These are phyloP conservation scores for Penicillium soppii DNA, from an alignment of 495 filamentous ascomycete species.

Conservation along the genomic window DNA sequence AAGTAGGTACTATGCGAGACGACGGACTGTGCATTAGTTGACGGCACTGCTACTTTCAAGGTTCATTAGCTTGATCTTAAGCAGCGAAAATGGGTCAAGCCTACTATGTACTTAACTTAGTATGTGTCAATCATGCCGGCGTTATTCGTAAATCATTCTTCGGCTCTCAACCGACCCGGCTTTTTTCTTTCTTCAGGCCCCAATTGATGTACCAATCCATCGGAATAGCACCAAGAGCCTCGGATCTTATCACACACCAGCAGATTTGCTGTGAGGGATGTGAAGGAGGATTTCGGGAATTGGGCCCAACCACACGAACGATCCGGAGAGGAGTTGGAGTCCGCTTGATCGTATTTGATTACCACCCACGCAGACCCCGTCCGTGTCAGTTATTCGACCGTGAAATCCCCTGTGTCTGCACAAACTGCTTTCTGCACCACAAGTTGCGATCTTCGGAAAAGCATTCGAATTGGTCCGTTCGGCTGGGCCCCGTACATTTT, in stretches of 20 bases:
- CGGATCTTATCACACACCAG: not conserved
- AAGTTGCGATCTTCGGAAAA: constrained; percentile 3
- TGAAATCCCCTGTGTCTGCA: not conserved
- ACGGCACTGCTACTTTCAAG: constrained; percentile 21
- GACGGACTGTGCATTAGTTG: constrained; percentile 20
- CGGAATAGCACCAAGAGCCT: not conserved
- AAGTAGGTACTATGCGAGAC: constrained; percentile 24
- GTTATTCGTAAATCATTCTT: constrained; percentile 20
- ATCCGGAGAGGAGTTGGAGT: constrained; percentile 10
- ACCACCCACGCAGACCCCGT: constrained; percentile 2
- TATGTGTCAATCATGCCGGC: constrained; percentile 7
- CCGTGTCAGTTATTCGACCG: not conserved
- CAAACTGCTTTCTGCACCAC: not conserved
- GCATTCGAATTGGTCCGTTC: constrained; percentile 22
- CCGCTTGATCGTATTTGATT: constrained; percentile 14
- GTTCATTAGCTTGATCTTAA: constrained; percentile 24
- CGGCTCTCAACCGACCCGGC: constrained; percentile 23
- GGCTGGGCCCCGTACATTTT: constrained; percentile 28
- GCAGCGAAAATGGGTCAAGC: constrained; percentile 11
- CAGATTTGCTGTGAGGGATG: constrained; percentile 10
- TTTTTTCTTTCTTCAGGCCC: constrained; percentile 10
- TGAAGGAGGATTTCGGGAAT: not conserved
- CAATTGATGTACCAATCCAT: constrained; percentile 10
- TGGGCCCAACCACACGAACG: constrained; percentile 2
- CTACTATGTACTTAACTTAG: constrained; percentile 19